Evolutionary conservation across 805 yeast genomes (phyloP).

Genomic region (Myxozyma lipomycoides): DNA sequence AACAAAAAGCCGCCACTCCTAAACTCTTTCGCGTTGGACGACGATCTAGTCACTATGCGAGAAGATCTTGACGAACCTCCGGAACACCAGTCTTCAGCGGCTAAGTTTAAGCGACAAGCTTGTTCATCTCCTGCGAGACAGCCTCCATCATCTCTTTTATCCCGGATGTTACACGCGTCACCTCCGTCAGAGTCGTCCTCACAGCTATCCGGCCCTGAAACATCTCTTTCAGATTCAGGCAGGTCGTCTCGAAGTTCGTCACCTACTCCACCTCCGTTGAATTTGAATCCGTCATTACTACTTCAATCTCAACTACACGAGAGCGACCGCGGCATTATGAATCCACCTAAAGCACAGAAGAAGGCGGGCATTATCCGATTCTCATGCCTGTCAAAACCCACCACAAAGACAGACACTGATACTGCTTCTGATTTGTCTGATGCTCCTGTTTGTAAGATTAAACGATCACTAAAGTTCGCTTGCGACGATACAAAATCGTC

Average conservation of each 20-base stretch:
- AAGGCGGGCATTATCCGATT: slow-evolving; percentile 5
- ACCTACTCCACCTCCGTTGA: neutral
- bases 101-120: neutral
- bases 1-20: no score
- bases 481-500: slow-evolving; percentile 4
- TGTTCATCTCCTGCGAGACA: neutral
- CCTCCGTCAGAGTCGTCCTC: neutral
- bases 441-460: slow-evolving; percentile 1
- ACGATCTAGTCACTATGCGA: no score
- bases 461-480: slow-evolving; percentile 18
- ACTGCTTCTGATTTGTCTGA: neutral
- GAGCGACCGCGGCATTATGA: no score
- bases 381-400: neutral
- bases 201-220: neutral
- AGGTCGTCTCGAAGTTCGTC: neutral
- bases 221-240: neutral
- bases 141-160: neutral
- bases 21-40: no score
- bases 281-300: neutral
- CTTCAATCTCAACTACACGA: neutral
- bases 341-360: no score
- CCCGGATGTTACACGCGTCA: neutral
- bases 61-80: neutral
- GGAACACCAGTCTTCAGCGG: neutral
- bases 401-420: neutral